Evolutionary conservation across 106 monocot genomes (phyloP).

Genomic region (Dioscorea zingiberensis): DNA sequence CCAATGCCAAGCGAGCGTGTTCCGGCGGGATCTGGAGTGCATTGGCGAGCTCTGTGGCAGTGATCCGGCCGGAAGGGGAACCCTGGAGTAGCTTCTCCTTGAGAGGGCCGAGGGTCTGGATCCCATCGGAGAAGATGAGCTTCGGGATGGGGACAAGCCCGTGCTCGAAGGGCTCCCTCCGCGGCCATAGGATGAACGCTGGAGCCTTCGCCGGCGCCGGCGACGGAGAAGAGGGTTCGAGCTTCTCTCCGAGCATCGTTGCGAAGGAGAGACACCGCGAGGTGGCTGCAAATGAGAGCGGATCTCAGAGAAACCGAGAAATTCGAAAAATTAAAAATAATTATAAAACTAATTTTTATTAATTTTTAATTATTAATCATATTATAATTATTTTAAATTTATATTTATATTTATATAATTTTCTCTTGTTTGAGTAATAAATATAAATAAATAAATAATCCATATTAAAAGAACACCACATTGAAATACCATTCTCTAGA

Average conservation of each 20-base stretch:
- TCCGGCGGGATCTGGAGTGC: constrained; percentile 68
- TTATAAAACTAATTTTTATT: too few species aligned
- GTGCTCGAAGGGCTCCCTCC: constrained; percentile 85
- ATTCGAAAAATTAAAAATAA: too few species aligned
- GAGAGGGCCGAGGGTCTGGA: constrained; percentile 47
- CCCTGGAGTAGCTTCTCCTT: constrained; percentile 41
- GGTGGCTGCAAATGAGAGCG: neutral
- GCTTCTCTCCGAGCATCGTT: neutral
- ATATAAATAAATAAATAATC: too few species aligned
- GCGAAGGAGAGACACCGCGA: neutral
- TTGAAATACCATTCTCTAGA: too few species aligned
- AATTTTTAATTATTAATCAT: too few species aligned
- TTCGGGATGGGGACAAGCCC: constrained; percentile 96
- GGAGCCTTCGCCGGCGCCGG: neutral
- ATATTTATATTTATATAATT: too few species aligned
- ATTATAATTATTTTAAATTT: too few species aligned
- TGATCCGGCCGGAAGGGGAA: constrained; percentile 14
- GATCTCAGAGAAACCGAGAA: neutral
- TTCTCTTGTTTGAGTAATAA: too few species aligned
- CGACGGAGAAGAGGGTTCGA: neutral
- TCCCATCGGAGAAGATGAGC: constrained; percentile 74
- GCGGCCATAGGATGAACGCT: constrained; percentile 50
- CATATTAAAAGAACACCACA: too few species aligned
- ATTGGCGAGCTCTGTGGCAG: constrained; percentile 35
- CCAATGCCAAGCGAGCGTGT: constrained; percentile 51